Base-by-base conservation (phyloP, 1,284 basidiomycete species). In the Heterobasidion occidentale region DNA sequence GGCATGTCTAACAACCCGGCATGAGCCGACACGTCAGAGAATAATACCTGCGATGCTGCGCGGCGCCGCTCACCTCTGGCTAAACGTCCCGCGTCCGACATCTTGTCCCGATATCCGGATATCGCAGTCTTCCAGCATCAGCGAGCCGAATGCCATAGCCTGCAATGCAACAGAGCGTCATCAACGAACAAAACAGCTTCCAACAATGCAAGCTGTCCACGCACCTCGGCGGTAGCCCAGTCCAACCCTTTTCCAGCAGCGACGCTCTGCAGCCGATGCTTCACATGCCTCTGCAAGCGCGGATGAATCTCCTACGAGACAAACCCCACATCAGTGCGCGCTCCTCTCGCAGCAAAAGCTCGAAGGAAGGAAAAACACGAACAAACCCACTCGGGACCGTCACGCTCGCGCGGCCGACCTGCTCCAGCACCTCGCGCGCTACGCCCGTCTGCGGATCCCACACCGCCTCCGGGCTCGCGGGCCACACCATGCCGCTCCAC, bases 71-170 rank as follows among this genome's bases (percentile, higher is more conserved):
- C 53, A 83, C 82, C 92, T 78, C 61, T 95, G 92, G 61, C 90
- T 92, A 70, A 95, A 95, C 3, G 91, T 95, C 1, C 92, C 92
- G 44, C 92, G 71, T 0, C 92, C 93, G 0, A 93, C 91, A 65
- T 95, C 93, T 68, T 96, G 92, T 2, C 93, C 92, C 8, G 90
- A 92, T 46, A 95, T 89, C 14, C 92, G 80, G 14, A 95, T 78
- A 65, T 94, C 86, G 60, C 75, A 81, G 1, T 90, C 90, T 56
- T 92, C 88, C 9, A 80, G 70, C 81, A 95, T 80, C 44, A 94
- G 74, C 1, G 89, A 83, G 0, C 93, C 93, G 64, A 93, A 92
- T 0, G 92, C 92, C 70, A 94, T 73, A 0, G 91, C 88, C 83
- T 88, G 52, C 36, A 7, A 27, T 17, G 3, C 14, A 1, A 11